Percentiles rank a stretch among this genome's conserved stretches.
phyloP scores from a whole-genome alignment of 2,329 filamentous ascomycete genomes.

The Cladosporium sp. region DNA sequence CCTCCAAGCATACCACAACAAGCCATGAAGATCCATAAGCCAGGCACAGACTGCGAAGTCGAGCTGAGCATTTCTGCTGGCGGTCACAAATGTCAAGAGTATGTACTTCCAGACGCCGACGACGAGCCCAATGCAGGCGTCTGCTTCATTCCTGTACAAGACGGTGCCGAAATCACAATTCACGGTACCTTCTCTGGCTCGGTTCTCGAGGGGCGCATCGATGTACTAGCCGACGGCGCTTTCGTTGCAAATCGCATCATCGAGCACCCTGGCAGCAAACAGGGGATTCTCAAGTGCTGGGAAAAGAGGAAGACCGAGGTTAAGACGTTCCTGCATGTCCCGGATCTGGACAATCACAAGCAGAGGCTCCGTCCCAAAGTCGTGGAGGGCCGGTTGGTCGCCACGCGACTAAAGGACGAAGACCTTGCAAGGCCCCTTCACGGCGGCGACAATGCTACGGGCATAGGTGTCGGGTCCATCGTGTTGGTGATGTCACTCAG shows the following conservation, averaged over 20 bases:
- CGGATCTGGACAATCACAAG: background rate
- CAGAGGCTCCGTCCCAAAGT: slow-evolving; percentile 14
- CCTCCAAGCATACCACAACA: background rate
- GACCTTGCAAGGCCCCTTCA: background rate
- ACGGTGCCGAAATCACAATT: slow-evolving; percentile 37
- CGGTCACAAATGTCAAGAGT: slow-evolving; percentile 35
- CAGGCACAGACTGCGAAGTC: slow-evolving; percentile 36
- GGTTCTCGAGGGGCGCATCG: slow-evolving; percentile 34
- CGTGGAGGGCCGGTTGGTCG: slow-evolving; percentile 27
- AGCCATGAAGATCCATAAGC: slow-evolving; percentile 41
- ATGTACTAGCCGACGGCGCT: slow-evolving; percentile 42
- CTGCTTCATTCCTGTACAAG: slow-evolving; percentile 40
- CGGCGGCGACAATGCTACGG: background rate
- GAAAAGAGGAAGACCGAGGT: slow-evolving; percentile 23
- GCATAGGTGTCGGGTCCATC: slow-evolving; percentile 25
- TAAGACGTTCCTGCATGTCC: slow-evolving; percentile 18
- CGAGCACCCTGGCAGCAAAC: slow-evolving; percentile 24
- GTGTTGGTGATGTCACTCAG: slow-evolving; percentile 23
- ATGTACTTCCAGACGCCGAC: slow-evolving; percentile 33
- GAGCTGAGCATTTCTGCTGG: slow-evolving; percentile 33
- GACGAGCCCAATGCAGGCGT: slow-evolving; percentile 31
- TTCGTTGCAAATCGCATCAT: slow-evolving; percentile 29
- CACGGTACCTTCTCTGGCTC: slow-evolving; percentile 36
- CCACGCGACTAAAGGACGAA: slow-evolving; percentile 17
- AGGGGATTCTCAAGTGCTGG: slow-evolving; percentile 18